These are phyloP conservation scores for Leccinum disarticulatum DNA, from an alignment of 768 basidiomycete genomes.

Conservation along the genomic window DNA sequence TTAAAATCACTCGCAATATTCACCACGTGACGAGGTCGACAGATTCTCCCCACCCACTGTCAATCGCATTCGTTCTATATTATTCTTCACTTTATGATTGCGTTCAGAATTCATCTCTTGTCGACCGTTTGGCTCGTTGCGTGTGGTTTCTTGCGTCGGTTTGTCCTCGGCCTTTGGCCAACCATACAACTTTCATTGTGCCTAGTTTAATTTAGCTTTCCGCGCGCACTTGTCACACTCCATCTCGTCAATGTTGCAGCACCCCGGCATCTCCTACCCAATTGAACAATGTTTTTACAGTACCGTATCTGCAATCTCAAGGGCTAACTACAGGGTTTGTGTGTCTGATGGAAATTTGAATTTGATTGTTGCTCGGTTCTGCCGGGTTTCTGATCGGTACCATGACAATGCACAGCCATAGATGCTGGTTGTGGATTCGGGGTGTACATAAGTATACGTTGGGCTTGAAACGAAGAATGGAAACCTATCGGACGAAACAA, in stretches of 20 bases:
- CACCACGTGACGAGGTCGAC: slow-evolving; percentile 54
- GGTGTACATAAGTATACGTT: neutral
- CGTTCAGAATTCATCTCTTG: slow-evolving; percentile 36
- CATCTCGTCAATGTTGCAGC: slow-evolving; percentile 47
- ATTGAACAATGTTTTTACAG: slow-evolving; percentile 41
- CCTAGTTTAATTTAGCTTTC: slow-evolving; percentile 34
- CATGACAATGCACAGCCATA: slow-evolving; percentile 17
- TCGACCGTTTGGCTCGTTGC: slow-evolving; percentile 38
- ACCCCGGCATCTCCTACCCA: slow-evolving; percentile 39
- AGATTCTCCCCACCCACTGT: slow-evolving; percentile 45
- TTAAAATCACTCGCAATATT: slow-evolving; percentile 45
- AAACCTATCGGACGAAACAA: neutral
- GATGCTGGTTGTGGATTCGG: neutral
- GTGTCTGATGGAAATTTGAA: slow-evolving; percentile 10
- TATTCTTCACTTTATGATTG: slow-evolving; percentile 83
- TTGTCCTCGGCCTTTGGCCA: slow-evolving; percentile 24
- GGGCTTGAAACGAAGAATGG: neutral
- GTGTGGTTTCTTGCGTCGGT: slow-evolving; percentile 35
- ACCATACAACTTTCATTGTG: slow-evolving; percentile 31
- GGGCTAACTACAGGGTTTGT: slow-evolving; percentile 32
- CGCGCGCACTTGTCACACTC: slow-evolving; percentile 29
- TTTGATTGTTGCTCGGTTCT: slow-evolving; percentile 7
- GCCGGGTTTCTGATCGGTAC: slow-evolving; percentile 12
- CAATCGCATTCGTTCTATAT: slow-evolving; percentile 64
- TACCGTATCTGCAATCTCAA: slow-evolving; percentile 32